Conservation (phyloP, 2,329 filamentous ascomycete genomes). For the Leptographium flavum region DNA sequence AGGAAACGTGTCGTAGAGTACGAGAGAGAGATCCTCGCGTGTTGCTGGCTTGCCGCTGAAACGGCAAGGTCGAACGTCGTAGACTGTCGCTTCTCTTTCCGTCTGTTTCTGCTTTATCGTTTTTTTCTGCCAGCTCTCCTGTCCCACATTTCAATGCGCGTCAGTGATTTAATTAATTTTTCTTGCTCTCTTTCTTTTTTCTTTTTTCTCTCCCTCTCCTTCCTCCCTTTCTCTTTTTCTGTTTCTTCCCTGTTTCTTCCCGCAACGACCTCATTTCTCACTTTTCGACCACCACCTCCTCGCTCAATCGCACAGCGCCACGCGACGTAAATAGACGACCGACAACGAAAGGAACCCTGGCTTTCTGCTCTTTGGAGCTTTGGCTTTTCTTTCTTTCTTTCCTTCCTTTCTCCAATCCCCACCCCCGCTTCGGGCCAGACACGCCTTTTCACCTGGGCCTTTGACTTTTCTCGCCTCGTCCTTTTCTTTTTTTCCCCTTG, state of each 20-base stretch:
- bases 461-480: no score
- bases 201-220: conserved; percentile 1
- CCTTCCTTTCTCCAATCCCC: not conserved
- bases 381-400: not conserved
- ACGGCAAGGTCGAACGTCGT: no score
- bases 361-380: no score
- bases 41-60: no score
- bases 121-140: not conserved
- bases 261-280: no score
- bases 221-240: not conserved
- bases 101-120: no score
- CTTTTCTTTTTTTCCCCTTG: conserved; percentile 1
- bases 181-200: not conserved
- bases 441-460: no score
- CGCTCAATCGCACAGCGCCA: not conserved
- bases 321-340: not conserved
- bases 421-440: not conserved
- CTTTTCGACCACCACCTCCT: no score
- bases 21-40: no score
- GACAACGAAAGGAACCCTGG: not conserved
- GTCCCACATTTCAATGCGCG: not conserved
- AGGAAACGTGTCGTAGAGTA: no score
- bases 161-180: not conserved
- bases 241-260: not conserved
- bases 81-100: no score